phyloP scores from a whole-genome alignment of 2,329 filamentous ascomycete genomes.

The Xylariaceae sp. region DNA sequence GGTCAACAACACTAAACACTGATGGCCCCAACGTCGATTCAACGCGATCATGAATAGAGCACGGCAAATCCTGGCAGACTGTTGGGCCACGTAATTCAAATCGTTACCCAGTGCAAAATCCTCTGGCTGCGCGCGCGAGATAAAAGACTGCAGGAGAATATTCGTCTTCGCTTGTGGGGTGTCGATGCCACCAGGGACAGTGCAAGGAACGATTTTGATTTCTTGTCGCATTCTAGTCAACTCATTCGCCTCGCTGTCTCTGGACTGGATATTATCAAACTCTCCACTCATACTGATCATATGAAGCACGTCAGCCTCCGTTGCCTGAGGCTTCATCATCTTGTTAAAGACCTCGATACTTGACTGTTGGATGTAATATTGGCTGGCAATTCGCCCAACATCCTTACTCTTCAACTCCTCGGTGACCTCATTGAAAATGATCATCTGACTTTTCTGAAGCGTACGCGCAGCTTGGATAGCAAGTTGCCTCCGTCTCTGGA shows the following conservation, averaged over 20 bases:
- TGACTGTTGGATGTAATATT: slow-evolving; percentile 91
- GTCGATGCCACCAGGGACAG: slow-evolving; percentile 69
- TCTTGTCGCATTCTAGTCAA: slow-evolving; percentile 70
- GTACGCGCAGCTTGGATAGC: slow-evolving; percentile 85
- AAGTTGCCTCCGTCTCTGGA: slow-evolving; percentile 78
- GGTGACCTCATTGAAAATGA: slow-evolving; percentile 93
- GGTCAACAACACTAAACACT: slow-evolving; percentile 85
- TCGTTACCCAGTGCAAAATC: slow-evolving; percentile 94
- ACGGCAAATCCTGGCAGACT: slow-evolving; percentile 88
- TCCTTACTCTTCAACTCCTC: slow-evolving; percentile 93
- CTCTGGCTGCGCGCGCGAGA: slow-evolving; percentile 80
- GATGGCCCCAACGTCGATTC: slow-evolving; percentile 91
- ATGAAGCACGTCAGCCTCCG: slow-evolving; percentile 86
- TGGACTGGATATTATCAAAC: slow-evolving; percentile 92
- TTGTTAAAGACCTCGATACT: slow-evolving; percentile 95
- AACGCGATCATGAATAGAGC: slow-evolving; percentile 96
- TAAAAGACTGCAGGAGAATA: slow-evolving; percentile 89
- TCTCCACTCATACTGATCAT: slow-evolving; percentile 98
- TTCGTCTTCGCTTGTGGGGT: slow-evolving; percentile 89
- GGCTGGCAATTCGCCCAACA: slow-evolving; percentile 91
- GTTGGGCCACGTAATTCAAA: slow-evolving; percentile 91
- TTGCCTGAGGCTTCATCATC: slow-evolving; percentile 82
- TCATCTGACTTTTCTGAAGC: slow-evolving; percentile 94
- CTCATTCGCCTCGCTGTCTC: slow-evolving; percentile 87
- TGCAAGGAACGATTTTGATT: slow-evolving; percentile 68